Percentiles rank a stretch among this genome's conserved stretches.
phyloP scores from a whole-genome alignment of 441 rosid species.

The Viola pubescens region DNA sequence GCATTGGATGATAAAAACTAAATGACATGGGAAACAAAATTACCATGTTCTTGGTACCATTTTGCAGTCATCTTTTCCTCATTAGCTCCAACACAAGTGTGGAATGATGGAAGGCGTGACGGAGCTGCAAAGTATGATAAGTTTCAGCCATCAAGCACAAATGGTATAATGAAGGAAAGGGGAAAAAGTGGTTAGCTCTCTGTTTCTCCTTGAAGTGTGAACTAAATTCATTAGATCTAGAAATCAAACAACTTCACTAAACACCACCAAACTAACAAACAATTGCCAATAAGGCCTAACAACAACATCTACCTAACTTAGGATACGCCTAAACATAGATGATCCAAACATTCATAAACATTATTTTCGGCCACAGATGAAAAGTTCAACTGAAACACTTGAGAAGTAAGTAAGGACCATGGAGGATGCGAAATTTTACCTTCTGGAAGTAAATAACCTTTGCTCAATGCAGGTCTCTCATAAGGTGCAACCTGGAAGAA shows the following conservation, averaged over 20 bases:
- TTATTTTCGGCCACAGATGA: no score
- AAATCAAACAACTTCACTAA: background rate
- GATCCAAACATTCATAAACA: no score
- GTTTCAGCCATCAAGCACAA: constrained; percentile 6
- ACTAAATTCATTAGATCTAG: background rate
- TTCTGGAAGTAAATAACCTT: constrained; percentile 87
- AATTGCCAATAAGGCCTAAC: background rate
- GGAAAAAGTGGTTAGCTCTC: background rate
- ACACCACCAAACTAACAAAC: background rate
- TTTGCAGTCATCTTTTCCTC: constrained; percentile 82
- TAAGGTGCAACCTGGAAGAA: constrained; percentile 75
- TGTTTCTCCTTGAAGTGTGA: background rate
- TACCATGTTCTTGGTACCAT: constrained; percentile 93
- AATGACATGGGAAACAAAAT: constrained; percentile 11
- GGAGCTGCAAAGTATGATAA: constrained; percentile 51
- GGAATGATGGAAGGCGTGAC: constrained; percentile 88
- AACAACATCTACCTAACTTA: background rate
- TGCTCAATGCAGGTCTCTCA: constrained; percentile 96
- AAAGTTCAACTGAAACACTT: background rate
- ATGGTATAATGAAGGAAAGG: constrained; percentile 8
- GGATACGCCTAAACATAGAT: background rate
- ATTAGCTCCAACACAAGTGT: constrained; percentile 86
- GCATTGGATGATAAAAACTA: background rate
- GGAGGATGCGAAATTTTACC: constrained; percentile 32
- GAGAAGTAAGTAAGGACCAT: constrained; percentile 4